These are phyloP conservation scores for Ogataea wickerhamii DNA, from an alignment of 805 yeast species.

Conservation along the genomic window DNA sequence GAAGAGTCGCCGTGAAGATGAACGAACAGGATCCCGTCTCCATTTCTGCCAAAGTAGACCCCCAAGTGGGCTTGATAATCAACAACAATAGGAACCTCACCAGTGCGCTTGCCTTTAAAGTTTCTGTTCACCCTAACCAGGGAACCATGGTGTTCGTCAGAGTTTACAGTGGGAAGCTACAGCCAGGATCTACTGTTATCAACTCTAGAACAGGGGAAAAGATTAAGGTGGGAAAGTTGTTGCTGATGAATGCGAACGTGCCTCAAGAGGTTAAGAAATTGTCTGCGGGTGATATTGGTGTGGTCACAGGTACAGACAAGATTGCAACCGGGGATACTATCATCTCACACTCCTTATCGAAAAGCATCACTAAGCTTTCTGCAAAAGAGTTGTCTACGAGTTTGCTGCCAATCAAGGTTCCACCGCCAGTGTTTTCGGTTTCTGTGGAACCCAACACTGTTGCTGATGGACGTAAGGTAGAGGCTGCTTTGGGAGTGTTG, in stretches of 20 bases:
- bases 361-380: constrained; percentile 31
- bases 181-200: constrained; percentile 55
- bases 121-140: constrained; percentile 75
- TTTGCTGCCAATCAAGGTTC: constrained; percentile 74
- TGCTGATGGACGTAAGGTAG: constrained; percentile 75
- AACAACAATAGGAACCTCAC: constrained; percentile 58
- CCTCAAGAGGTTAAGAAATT: constrained; percentile 68
- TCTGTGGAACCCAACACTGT: constrained; percentile 78
- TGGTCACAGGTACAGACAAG: constrained; percentile 69
- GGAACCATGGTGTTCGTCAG: constrained; percentile 84
- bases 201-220: constrained; percentile 70
- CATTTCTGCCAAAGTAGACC: constrained; percentile 37
- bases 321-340: constrained; percentile 90
- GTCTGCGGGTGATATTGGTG: constrained; percentile 85
- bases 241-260: constrained; percentile 84
- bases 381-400: constrained; percentile 42
- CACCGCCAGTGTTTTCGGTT: constrained; percentile 91
- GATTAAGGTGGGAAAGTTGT: constrained; percentile 62
- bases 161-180: constrained; percentile 78
- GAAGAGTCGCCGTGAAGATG: constrained; percentile 9
- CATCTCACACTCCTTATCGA: constrained; percentile 54
- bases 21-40: constrained; percentile 12
- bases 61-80: constrained; percentile 45
- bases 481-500: constrained; percentile 59
- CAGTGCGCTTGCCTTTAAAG: constrained; percentile 87